A percentile compares a stretch with the other conserved stretches of the same genome.
Conservation (phyloP, 2,329 filamentous ascomycete genomes). For the Stromatinia cepivora region DNA sequence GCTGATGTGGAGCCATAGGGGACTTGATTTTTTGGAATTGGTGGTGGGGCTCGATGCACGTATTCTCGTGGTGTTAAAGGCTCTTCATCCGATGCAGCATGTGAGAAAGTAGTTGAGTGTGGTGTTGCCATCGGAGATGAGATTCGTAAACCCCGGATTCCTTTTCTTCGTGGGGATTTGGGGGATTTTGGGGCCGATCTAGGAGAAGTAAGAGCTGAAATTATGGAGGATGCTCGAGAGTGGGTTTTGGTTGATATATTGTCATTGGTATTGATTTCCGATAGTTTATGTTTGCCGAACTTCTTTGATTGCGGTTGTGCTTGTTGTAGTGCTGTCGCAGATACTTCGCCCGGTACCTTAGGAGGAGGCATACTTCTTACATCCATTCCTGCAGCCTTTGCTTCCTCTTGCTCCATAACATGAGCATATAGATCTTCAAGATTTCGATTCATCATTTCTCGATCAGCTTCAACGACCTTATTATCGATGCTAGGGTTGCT, state of each 20-base stretch:
- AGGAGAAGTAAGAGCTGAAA: slow-evolving; percentile 59
- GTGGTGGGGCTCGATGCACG: slow-evolving; percentile 57
- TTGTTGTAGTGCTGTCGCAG: slow-evolving; percentile 38
- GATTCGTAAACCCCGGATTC: slow-evolving; percentile 54
- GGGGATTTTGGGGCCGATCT: slow-evolving; percentile 3
- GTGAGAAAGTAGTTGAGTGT: slow-evolving; percentile 59
- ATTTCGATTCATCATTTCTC: slow-evolving; percentile 73
- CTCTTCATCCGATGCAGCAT: slow-evolving; percentile 56
- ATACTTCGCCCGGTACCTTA: slow-evolving; percentile 33
- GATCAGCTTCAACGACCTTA: slow-evolving; percentile 71
- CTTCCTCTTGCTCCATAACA: slow-evolving; percentile 84
- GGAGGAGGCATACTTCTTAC: slow-evolving; percentile 47
- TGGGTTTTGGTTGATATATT: slow-evolving; percentile 47
- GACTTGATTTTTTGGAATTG: slow-evolving; percentile 52
- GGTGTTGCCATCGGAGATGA: slow-evolving; percentile 67
- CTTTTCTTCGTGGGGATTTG: slow-evolving; percentile 44
- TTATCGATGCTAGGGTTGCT: slow-evolving; percentile 62
- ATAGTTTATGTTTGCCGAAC: slow-evolving; percentile 49
- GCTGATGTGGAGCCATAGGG: slow-evolving; percentile 35
- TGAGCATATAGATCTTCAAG: slow-evolving; percentile 89
- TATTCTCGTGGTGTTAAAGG: slow-evolving; percentile 60
- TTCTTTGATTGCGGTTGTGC: slow-evolving; percentile 44
- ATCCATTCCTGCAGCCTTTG: slow-evolving; percentile 57
- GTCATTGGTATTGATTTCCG: slow-evolving; percentile 45
- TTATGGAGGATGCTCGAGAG: slow-evolving; percentile 59